Base-by-base conservation (phyloP, 108 stramenopile genomes). In the Cyclotella atomus region DNA sequence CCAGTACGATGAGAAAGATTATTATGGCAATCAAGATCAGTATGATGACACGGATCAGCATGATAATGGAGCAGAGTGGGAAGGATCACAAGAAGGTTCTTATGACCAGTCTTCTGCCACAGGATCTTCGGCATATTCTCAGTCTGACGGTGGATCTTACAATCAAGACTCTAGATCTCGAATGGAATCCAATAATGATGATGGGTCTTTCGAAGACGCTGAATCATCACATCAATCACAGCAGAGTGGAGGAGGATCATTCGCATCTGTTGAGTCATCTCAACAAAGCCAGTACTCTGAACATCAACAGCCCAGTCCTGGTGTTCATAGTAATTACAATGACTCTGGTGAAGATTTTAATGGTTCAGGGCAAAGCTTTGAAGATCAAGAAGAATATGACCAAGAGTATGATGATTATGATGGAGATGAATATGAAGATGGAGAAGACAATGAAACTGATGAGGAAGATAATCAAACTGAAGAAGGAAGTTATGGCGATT, bases 71-170 rank as follows among this genome's bases (percentile, higher is more conserved):
- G 62, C 53, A 45, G 53, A 41, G 4, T 63, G 53, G 61, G 30
- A 76, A 43, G 49, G 59, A 19, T 61, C 46, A 17, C 60, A 64
- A 19, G 61, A 46, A 15, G 52, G 62, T 33, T 70, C 77, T 9
- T 59, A 59, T 16, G 62, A 71, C 16, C 57, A 70, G 34, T 45
- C 71, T 27, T 71, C 77, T 29, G 41, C 43, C 10, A 32, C 63
- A 2, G 69, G 68, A 49, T 77, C 76, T 23, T 44, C 44, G n/a
- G 17, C 41, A 17, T 43, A 61, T 24, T 71, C 70, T 44, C 17
- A 71, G 1, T 41, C 38, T 41, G 38, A 49, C 20, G n/a, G n/a
- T 20, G 36, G 20, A 14, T 72, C 59, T 24, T 65, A n/a, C 33
- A 14, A 65, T 49, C 45, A 47, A 29, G 28, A 20, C n/a, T n/a